Conservation (phyloP, 1,284 basidiomycete species). For the Phylloboletellus chloephorus region DNA sequence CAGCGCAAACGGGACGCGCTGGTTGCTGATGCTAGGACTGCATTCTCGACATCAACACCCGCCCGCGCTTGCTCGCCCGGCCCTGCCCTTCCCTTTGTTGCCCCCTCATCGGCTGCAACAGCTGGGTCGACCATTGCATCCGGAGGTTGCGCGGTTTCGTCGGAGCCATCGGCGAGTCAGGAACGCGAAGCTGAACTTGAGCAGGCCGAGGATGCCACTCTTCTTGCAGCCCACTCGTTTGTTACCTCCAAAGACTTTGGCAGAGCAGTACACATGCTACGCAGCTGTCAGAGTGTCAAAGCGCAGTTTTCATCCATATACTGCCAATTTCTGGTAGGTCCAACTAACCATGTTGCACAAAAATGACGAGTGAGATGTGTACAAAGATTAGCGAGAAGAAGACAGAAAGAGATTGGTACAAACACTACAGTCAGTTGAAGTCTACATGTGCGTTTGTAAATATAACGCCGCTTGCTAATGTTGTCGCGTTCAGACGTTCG, state of each 20-base stretch:
- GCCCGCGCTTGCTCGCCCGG: conserved; percentile 41
- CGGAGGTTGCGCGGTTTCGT: conserved; percentile 24
- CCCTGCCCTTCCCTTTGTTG: conserved; percentile 33
- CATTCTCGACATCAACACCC: conserved; percentile 51
- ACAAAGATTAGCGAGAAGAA: conserved; percentile 60
- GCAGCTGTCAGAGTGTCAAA: conserved; percentile 61
- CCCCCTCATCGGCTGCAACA: conserved; percentile 34
- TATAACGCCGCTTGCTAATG: conserved; percentile 1
- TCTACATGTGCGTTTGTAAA: conserved; percentile 2
- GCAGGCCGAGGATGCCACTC: conserved; percentile 58
- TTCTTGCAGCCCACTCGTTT: conserved; percentile 70
- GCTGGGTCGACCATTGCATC: conserved; percentile 22
- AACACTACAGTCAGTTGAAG: conserved; percentile 54
- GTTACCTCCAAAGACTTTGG: conserved; percentile 79
- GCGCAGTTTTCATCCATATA: conserved; percentile 79
- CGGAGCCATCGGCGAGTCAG: conserved; percentile 25
- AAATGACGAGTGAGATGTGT: conserved; percentile 1
- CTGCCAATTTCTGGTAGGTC: conserved; percentile 77
- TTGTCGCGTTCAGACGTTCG: conserved; percentile 53
- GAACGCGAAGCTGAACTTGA: conserved; percentile 46
- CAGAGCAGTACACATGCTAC: conserved; percentile 65
- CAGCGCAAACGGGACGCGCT: conserved; percentile 39
- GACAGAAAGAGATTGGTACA: conserved; percentile 67
- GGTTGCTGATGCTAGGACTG: conserved; percentile 16
- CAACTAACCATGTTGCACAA: not conserved